Percentiles rank a stretch among this genome's conserved stretches.
phyloP scores from a whole-genome alignment of 352 stramenopile species.

The Phytophthora podocarpi region DNA sequence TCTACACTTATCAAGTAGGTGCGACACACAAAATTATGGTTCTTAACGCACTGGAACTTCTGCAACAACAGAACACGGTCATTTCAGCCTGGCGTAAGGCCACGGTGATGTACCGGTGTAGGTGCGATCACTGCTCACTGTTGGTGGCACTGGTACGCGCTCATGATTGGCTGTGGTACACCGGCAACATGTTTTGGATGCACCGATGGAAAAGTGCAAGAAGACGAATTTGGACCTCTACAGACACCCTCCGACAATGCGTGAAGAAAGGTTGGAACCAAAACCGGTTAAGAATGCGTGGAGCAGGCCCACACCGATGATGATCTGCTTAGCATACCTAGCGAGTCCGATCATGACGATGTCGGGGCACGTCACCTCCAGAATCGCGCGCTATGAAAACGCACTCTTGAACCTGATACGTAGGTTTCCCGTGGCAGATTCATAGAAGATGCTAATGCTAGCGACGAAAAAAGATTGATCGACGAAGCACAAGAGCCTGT shows the following conservation, averaged over 20 bases:
- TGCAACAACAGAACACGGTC: too few species aligned
- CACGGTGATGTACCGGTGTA: too few species aligned
- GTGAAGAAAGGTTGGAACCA: too few species aligned
- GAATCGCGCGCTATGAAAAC: not conserved
- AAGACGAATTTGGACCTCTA: not conserved
- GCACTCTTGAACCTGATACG: not conserved
- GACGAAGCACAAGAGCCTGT: not conserved
- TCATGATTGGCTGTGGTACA: not conserved
- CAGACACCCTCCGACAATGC: not conserved
- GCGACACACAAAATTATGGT: too few species aligned
- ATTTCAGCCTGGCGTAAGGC: too few species aligned
- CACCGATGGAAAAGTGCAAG: not conserved
- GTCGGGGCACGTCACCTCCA: not conserved
- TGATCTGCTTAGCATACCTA: not conserved
- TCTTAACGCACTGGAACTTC: too few species aligned
- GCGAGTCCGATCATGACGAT: not conserved
- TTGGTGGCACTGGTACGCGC: not conserved
- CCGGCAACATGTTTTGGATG: constrained; percentile 3
- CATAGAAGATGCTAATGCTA: too few species aligned
- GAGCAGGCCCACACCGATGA: not conserved
- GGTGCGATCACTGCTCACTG: too few species aligned
- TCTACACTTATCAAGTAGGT: too few species aligned
- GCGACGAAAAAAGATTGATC: not conserved
- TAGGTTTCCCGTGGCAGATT: too few species aligned
- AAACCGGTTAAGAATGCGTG: not conserved